phyloP scores from a whole-genome alignment of 176 grass and related monocot species.

The Avena insularis region DNA sequence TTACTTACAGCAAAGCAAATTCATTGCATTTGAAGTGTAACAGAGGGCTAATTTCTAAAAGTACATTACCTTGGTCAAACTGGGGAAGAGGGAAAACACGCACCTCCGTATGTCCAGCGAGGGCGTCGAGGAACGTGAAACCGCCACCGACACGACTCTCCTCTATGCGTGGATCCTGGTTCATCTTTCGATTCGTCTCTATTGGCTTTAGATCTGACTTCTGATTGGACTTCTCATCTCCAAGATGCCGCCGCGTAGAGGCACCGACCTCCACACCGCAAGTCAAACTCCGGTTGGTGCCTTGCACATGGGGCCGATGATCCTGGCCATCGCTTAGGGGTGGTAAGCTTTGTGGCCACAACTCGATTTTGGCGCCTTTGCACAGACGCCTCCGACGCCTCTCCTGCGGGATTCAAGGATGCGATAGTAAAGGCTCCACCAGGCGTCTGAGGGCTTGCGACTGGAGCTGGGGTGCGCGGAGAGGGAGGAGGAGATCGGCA shows the following conservation, averaged over 20 bases:
- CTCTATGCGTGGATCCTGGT: background rate
- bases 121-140: slow-evolving; percentile 37
- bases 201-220: background rate
- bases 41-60: too few species aligned
- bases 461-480: slow-evolving; percentile 26
- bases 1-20: background rate
- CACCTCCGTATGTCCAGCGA: slow-evolving; percentile 52
- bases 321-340: background rate
- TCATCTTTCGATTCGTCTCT: background rate
- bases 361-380: background rate
- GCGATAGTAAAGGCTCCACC: slow-evolving; percentile 34
- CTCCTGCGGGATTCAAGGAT: background rate
- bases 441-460: background rate
- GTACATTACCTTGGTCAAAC: background rate
- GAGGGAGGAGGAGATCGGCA: slow-evolving; percentile 42
- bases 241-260: background rate
- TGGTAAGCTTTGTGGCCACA: background rate
- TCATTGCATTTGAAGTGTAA: background rate
- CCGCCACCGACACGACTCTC: background rate
- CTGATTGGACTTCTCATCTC: background rate
- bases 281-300: background rate
- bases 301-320: slow-evolving; percentile 7
- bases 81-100: background rate
- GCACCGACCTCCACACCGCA: background rate
- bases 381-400: background rate